A percentile compares a stretch with the other conserved stretches of the same genome.
These are phyloP conservation scores for Mortierella sp. DNA, from an alignment of 371 early-diverging fungal species.

Conservation along the genomic window DNA sequence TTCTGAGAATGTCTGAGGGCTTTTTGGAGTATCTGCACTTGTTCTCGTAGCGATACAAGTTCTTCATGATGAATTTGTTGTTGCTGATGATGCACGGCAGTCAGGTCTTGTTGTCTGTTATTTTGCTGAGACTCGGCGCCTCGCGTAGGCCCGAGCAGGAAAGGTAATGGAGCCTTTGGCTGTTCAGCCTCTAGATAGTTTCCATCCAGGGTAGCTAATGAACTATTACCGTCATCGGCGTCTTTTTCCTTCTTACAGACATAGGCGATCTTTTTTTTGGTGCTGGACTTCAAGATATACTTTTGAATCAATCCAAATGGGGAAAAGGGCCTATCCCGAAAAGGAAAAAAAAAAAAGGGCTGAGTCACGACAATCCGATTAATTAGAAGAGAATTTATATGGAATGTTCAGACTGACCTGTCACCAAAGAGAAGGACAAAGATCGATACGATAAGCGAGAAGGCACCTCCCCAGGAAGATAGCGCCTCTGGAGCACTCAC, in stretches of 20 bases:
- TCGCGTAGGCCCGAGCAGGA: too few relatives aligned
- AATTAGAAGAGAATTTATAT: too few relatives aligned
- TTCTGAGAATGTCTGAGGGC: conserved; percentile 1
- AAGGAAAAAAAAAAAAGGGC: too few relatives aligned
- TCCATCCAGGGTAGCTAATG: background rate
- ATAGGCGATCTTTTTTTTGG: background rate
- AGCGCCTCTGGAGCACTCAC: conserved; percentile 5
- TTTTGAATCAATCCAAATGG: conserved; percentile 6
- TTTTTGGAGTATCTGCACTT: background rate
- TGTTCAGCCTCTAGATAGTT: background rate
- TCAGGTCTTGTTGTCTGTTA: background rate
- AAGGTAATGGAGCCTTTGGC: too few relatives aligned
- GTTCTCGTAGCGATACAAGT: background rate
- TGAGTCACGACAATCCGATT: too few relatives aligned
- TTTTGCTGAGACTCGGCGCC: too few relatives aligned
- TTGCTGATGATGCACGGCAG: background rate
- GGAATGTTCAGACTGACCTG: too few relatives aligned
- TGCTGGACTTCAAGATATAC: background rate
- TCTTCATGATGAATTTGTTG: conserved; percentile 8
- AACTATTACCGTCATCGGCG: background rate
- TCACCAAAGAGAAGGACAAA: background rate
- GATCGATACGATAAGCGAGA: background rate
- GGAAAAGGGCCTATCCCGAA: background rate
- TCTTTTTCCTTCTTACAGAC: background rate
- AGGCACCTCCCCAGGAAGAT: conserved; percentile 1